phyloP scores from a whole-genome alignment of 2,329 filamentous ascomycete species.

The Daldinia sp. region DNA sequence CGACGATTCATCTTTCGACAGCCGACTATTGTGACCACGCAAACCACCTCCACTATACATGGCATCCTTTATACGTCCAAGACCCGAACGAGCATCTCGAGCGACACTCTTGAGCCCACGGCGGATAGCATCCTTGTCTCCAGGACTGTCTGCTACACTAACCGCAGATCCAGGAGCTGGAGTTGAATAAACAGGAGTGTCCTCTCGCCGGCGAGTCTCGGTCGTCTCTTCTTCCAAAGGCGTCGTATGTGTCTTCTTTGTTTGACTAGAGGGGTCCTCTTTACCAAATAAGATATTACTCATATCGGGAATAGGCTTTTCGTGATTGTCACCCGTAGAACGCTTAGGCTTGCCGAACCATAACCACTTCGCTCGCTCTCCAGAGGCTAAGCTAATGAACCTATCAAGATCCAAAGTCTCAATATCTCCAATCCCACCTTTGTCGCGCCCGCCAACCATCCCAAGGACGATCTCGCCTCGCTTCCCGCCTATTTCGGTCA shows the following conservation, averaged over 20 bases:
- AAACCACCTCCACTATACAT: constrained; percentile 66
- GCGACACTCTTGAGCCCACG: constrained; percentile 81
- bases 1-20: constrained; percentile 65
- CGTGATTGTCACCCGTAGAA: constrained; percentile 56
- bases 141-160: constrained; percentile 57
- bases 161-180: constrained; percentile 56
- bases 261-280: constrained; percentile 60
- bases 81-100: constrained; percentile 80
- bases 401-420: constrained; percentile 90
- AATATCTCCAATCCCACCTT: constrained; percentile 88
- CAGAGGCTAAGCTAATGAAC: constrained; percentile 79
- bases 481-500: constrained; percentile 92
- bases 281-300: constrained; percentile 61
- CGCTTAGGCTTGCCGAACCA: constrained; percentile 92
- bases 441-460: constrained; percentile 88
- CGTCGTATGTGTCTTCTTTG: constrained; percentile 60
- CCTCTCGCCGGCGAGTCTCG: constrained; percentile 56
- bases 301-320: constrained; percentile 57
- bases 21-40: constrained; percentile 61
- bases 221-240: constrained; percentile 60
- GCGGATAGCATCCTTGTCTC: constrained; percentile 66
- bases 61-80: constrained; percentile 86
- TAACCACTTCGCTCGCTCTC: constrained; percentile 89
- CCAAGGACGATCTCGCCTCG: constrained; percentile 94
- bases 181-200: constrained; percentile 55